phyloP scores from a whole-genome alignment of 257 asterid genomes.

The Solanum peruvianum region DNA sequence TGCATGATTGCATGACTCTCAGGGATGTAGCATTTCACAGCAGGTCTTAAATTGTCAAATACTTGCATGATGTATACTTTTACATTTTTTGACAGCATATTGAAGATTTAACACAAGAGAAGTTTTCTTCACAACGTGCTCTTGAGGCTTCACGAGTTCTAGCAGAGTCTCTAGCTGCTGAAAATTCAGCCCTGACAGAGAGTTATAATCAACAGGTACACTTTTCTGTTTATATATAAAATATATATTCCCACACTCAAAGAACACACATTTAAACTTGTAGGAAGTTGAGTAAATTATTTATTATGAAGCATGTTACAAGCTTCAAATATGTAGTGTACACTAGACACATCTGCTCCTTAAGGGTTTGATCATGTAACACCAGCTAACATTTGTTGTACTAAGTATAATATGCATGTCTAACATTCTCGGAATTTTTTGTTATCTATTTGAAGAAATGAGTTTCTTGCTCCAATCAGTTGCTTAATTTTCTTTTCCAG shows the following conservation, averaged over 20 bases:
- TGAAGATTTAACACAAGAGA: constrained; percentile 94
- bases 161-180: constrained; percentile 90
- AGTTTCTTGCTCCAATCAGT: background rate
- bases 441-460: background rate
- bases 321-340: background rate
- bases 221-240: background rate
- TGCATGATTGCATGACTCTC: background rate
- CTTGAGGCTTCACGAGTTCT: constrained; percentile 82
- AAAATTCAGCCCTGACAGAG: constrained; percentile 87
- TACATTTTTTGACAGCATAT: constrained; percentile 52
- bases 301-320: background rate
- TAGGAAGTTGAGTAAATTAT: background rate
- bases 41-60: background rate
- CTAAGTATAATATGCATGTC: background rate
- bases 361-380: background rate
- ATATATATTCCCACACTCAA: background rate
- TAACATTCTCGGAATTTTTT: background rate
- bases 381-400: background rate
- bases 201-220: constrained; percentile 84
- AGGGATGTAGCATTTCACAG: background rate
- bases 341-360: background rate
- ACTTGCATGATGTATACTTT: background rate
- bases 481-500: constrained; percentile 26
- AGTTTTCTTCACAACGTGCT: constrained; percentile 89
- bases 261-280: background rate